Conservation (phyloP, 345 rosid genomes). For the Viola odorata region DNA sequence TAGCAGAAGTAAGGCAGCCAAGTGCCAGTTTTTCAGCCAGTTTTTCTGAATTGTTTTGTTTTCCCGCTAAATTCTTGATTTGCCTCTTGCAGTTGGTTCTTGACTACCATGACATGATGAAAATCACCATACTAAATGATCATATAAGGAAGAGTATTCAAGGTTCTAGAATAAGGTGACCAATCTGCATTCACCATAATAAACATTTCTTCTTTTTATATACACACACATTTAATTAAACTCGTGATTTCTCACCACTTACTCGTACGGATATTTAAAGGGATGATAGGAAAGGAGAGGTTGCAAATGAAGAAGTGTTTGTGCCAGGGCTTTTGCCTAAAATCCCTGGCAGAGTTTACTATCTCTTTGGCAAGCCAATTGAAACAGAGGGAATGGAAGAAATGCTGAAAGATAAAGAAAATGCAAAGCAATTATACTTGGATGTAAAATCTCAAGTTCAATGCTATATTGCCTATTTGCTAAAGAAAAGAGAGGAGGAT, state of each 20-base stretch:
- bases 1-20: neutral
- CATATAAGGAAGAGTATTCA: too few species aligned
- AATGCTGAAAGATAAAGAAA: constrained; percentile 37
- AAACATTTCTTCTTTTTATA: neutral
- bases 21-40: too few species aligned
- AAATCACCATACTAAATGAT: too few species aligned
- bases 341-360: too few species aligned
- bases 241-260: too few species aligned
- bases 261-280: constrained; percentile 34
- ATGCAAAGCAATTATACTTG: constrained; percentile 43
- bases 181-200: neutral
- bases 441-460: constrained; percentile 54
- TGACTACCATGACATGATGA: constrained; percentile 61
- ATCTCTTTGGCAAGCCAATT: too few species aligned
- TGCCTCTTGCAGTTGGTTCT: constrained; percentile 52
- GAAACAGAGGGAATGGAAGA: constrained; percentile 13
- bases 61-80: too few species aligned
- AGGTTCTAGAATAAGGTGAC: constrained; percentile 40
- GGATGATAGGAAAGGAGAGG: constrained; percentile 55
- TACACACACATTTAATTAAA: neutral
- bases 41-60: too few species aligned
- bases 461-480: neutral
- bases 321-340: too few species aligned
- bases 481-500: neutral
- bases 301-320: neutral